Base-by-base conservation (phyloP, 2,329 filamentous ascomycete genomes). In the Biscogniauxia sp. region DNA sequence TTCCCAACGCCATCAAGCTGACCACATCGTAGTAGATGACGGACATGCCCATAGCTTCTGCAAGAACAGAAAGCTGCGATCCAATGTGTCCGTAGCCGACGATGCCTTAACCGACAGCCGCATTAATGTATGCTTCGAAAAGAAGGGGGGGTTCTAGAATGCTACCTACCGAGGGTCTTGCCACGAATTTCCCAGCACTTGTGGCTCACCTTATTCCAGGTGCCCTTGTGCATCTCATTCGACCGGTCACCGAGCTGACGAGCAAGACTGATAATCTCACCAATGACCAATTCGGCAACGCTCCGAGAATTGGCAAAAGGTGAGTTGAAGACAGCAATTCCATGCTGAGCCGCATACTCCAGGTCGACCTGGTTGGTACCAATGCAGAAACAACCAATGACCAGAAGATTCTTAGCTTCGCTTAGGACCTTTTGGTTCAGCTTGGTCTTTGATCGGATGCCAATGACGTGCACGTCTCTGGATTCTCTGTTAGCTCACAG, bases 171-270 rank as follows among this genome's bases (percentile, higher is more conserved):
- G 57, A 99, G 84, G 51, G 94, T 98, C 84, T 99, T 99, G 75
- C 95, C 95, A 70, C 95, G 88, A 70, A 98, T 93, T 77, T 99
- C 95, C 95, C 95, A 98, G 84, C 95, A 99, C 73, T 91, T 93
- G 71, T 86, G 84, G 80, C 93, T 97, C 72, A 98, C 93, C 81
- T 99, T 99, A 78, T 98, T 98, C 95, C 95, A 99, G 51, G 87
- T 92, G 60, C 95, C 95, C 60, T 86, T 86, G 82, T 99, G 95
- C 85, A 99, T 87, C 80, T 99, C 95, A 71, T 86, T 92, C 64
- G 92, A 97, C 69, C 95, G 91, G 77, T 99, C 95, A 64, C 92
- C 89, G 37, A 99, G 83, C 78, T 99, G 95, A 61, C 95, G 89
- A 20, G 95, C 95, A 57, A 99, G 88, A 49, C 84, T 82, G 72